Evolutionary conservation across 306 rosid species (phyloP), one percentile per base, ranked within the genome.

Genomic region (Rosa rugosa): DNA sequence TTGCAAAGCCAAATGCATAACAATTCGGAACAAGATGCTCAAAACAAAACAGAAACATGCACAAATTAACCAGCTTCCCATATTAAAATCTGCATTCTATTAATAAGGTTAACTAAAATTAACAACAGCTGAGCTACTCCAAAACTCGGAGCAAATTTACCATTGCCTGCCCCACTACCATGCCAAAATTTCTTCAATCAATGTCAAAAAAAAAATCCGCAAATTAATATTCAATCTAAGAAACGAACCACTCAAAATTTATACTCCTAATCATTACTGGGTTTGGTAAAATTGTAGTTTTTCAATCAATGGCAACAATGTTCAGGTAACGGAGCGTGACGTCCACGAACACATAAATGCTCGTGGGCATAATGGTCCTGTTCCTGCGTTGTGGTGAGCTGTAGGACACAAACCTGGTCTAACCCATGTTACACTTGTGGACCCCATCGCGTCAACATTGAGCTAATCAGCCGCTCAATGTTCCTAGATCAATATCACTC

Each of bases 341-440:
- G 46, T 45, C 4, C 71, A 45, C 71, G 79, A 20, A n/a, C 12
- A 40, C 41, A 11, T 5, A 4, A 45, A 10, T 41, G 56, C 27
- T 22, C 78, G 56, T 59, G 78, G 69, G 68, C 20, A n/a, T 6
- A 38, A 27, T 40, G 27, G 11, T 3, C 4, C 18, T 6, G 20
- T 20, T 22, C 16, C 9, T 3, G 64, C 20, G 78, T 27, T 14
- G 6, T 8, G 1, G 57, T 75, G 45, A 75, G 71, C 60, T 62
- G 71, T 46, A 22, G 38, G 44, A 27, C 71, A 75, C n/a, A 40
- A 20, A 23, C 70, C 79, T 62, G 60, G 71, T 75, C 62, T 63
- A 11, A 27, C 12, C 70, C 59, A 44, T 17, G 22, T 3, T 6
- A 6, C 72, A 46, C 72, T n/a, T n/a, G 63, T 63, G 72, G 72